Conservation (phyloP, 768 basidiomycete genomes). For the Tricholoma sp. region DNA sequence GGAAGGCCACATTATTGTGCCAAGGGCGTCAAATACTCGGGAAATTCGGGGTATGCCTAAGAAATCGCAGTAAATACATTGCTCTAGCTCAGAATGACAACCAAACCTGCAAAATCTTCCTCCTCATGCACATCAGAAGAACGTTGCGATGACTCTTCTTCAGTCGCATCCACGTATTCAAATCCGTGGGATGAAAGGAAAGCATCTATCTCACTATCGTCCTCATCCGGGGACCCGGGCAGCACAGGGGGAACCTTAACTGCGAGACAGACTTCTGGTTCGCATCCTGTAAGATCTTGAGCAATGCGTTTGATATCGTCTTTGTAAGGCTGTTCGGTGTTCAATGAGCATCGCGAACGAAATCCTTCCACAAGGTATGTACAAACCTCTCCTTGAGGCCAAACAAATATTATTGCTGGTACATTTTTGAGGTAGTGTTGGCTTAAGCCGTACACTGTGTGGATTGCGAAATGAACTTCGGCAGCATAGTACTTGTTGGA, state of each 20-base stretch:
- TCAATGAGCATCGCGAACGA: constrained; percentile 10
- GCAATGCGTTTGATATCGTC: constrained; percentile 49
- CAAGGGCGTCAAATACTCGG: constrained; percentile 72
- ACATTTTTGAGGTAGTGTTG: constrained; percentile 38
- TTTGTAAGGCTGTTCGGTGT: constrained; percentile 45
- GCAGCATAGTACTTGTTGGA: constrained; percentile 80
- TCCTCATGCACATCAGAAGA: neutral
- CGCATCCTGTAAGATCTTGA: constrained; percentile 41
- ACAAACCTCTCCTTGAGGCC: constrained; percentile 61
- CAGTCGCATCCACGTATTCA: constrained; percentile 65
- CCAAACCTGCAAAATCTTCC: constrained; percentile 11
- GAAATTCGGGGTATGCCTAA: constrained; percentile 50
- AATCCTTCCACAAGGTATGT: constrained; percentile 7
- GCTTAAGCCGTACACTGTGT: constrained; percentile 39
- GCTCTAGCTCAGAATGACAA: neutral
- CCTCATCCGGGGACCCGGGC: constrained; percentile 21
- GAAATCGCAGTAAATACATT: neutral
- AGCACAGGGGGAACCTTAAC: constrained; percentile 41
- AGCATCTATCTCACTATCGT: constrained; percentile 55
- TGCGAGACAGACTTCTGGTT: constrained; percentile 70
- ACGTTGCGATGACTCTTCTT: constrained; percentile 6
- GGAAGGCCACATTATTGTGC: constrained; percentile 87
- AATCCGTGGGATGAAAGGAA: constrained; percentile 68
- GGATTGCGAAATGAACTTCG: constrained; percentile 60
- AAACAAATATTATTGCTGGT: constrained; percentile 74